Base-by-base conservation (phyloP, 345 rosid genomes). In the Clarkia xantiana region DNA sequence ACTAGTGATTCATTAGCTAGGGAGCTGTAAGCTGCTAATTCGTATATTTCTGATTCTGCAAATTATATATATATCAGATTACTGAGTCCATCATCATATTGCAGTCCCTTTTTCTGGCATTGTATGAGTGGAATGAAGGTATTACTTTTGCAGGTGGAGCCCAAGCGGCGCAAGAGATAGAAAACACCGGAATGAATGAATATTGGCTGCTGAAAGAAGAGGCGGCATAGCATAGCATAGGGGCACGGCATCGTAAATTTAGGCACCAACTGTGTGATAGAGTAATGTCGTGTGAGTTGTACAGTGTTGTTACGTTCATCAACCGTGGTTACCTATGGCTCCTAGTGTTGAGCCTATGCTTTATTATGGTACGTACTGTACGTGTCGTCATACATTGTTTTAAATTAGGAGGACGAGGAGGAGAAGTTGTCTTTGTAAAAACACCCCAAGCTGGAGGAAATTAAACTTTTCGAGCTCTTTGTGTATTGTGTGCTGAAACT, bases 131-230 rank as follows among this genome's bases (percentile, higher is more conserved):
- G 20, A 12, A n/a, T 41, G 22, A 10, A 23, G 15, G 11, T 2
- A 23, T 48, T 15, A 25, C 49, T 25, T 56, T 62, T 55, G 18
- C 81, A 81, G 84, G 74, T 77, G 62, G 84, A 81, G 12, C 18
- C 76, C 49, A 81, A 78, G 74, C 76, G 89, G 1, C 71, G 72
- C 56, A 81, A 78, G 73, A 67, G 82, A 63, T 81, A 63, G 67
- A 47, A 34, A n/a, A n/a, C n/a, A n/a, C n/a, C n/a, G n/a, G n/a
- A n/a, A n/a, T n/a, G 48, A 40, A 25, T 22, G 17, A 18, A 23
- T 42, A 3, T n/a, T n/a, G n/a, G 19, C 39, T 43, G 9, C 6
- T 23, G 40, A 6, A 15, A 16, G 18, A 14, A n/a, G 9, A 15
- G 45, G 22, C 12, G 19, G 29, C 9, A n/a, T n/a, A 43, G 15